phyloP scores from a whole-genome alignment of 495 filamentous ascomycete species.

The Penicillium angulare region DNA sequence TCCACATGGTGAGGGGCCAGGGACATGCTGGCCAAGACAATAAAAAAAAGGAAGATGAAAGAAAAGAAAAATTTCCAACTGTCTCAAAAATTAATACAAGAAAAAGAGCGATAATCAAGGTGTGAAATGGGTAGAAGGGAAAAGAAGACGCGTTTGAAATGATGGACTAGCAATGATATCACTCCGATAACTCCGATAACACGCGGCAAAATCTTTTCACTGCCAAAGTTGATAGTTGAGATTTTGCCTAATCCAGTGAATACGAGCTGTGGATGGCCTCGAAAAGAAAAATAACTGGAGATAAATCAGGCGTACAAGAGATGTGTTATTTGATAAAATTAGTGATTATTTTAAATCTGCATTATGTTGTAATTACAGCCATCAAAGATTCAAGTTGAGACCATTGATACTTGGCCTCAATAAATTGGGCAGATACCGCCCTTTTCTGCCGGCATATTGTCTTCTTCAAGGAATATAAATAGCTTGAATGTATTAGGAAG shows the following conservation, averaged over 20 bases:
- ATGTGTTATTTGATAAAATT: too few relatives aligned
- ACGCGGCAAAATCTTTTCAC: background rate
- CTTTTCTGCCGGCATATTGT: too few relatives aligned
- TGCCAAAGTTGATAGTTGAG: background rate
- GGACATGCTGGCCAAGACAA: constrained; percentile 30
- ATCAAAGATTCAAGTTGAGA: too few relatives aligned
- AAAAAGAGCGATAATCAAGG: constrained; percentile 4
- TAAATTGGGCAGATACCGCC: too few relatives aligned
- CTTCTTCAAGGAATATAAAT: too few relatives aligned
- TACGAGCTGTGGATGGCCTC: too few relatives aligned
- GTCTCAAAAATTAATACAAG: constrained; percentile 7
- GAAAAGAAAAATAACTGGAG: too few relatives aligned
- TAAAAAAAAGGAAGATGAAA: background rate
- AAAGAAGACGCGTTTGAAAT: background rate
- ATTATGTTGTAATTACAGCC: too few relatives aligned
- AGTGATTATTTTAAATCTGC: too few relatives aligned
- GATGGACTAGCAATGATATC: background rate
- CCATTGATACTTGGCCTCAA: too few relatives aligned
- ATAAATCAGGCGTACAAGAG: too few relatives aligned
- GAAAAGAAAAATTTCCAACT: constrained; percentile 5
- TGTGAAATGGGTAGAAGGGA: background rate
- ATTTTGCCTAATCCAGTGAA: background rate
- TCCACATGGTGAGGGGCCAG: constrained; percentile 66
- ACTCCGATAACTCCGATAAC: background rate
- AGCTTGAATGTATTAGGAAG: too few relatives aligned